Evolutionary conservation across 805 yeast species (phyloP).

Genomic region (Wickerhamiella brachini): DNA sequence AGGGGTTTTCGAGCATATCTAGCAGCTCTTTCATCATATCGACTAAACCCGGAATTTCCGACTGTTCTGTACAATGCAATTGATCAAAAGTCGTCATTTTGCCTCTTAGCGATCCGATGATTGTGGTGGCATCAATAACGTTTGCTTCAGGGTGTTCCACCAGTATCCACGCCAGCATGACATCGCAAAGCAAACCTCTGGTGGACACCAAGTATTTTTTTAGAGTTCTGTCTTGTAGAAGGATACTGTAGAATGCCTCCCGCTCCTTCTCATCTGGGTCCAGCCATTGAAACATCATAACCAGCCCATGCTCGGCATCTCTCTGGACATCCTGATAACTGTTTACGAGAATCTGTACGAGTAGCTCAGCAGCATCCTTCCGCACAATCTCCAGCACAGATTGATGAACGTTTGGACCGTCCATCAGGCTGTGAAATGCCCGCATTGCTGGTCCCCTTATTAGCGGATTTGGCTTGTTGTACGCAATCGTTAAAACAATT

Average conservation of each 20-base stretch:
- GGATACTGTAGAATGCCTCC: background rate
- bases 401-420: background rate
- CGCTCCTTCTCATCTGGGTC: background rate
- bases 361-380: background rate
- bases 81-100: too few species aligned
- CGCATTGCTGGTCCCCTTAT: background rate
- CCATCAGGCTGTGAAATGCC: background rate
- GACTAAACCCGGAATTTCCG: background rate
- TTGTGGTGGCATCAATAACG: background rate
- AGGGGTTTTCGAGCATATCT: too few species aligned
- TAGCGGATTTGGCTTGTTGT: background rate
- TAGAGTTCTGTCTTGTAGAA: background rate
- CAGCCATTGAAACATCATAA: background rate
- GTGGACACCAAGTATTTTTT: background rate
- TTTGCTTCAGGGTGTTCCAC: background rate
- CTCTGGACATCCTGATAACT: background rate
- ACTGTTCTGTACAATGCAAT: too few species aligned
- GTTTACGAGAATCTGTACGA: too few species aligned
- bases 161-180: background rate
- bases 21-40: background rate
- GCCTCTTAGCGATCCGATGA: background rate
- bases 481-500: background rate
- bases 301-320: background rate
- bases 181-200: background rate
- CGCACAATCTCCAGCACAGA: background rate